phyloP scores from a whole-genome alignment of 192 early-diverging fungal species.

The Spinellus fusiger region DNA sequence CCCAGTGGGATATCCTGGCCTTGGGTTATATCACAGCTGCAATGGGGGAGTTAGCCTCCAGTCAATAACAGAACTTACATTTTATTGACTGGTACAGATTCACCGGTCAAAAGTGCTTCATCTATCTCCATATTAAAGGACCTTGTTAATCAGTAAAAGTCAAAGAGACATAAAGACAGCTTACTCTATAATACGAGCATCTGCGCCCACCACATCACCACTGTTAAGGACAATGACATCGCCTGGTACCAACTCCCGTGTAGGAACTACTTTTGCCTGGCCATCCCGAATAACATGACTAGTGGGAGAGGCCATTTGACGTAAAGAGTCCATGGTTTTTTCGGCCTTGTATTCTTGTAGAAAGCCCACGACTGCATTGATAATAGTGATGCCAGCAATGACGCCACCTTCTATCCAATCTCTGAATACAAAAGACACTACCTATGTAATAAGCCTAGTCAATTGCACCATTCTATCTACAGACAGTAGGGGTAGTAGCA shows the following conservation, averaged over 20 bases:
- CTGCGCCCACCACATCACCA: slow-evolving; percentile 92
- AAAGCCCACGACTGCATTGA: slow-evolving; percentile 91
- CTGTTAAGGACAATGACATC: slow-evolving; percentile 90
- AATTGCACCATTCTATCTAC: too few relatives aligned
- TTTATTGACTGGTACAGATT: slow-evolving; percentile 80
- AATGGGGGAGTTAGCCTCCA: background rate
- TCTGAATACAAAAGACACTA: slow-evolving; percentile 57
- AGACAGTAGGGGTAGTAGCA: background rate
- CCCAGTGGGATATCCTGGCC: slow-evolving; percentile 70
- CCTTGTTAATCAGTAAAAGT: slow-evolving; percentile 35
- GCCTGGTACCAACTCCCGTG: slow-evolving; percentile 78
- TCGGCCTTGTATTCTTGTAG: slow-evolving; percentile 94
- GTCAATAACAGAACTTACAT: slow-evolving; percentile 18
- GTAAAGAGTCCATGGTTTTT: slow-evolving; percentile 90
- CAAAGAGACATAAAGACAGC: too few relatives aligned
- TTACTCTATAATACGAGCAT: slow-evolving; percentile 64
- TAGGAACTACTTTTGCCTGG: slow-evolving; percentile 62
- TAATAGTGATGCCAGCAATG: slow-evolving; percentile 70
- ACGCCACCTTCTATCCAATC: slow-evolving; percentile 74
- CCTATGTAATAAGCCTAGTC: slow-evolving; percentile 8
- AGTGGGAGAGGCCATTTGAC: slow-evolving; percentile 82
- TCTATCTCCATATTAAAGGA: slow-evolving; percentile 87
- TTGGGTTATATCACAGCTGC: slow-evolving; percentile 50
- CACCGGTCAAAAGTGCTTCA: slow-evolving; percentile 91
- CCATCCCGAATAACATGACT: slow-evolving; percentile 84